A percentile compares a stretch with the other conserved stretches of the same genome.
phyloP scores from a whole-genome alignment of 73 alveolate genomes.

The Halteria grandinella region DNA sequence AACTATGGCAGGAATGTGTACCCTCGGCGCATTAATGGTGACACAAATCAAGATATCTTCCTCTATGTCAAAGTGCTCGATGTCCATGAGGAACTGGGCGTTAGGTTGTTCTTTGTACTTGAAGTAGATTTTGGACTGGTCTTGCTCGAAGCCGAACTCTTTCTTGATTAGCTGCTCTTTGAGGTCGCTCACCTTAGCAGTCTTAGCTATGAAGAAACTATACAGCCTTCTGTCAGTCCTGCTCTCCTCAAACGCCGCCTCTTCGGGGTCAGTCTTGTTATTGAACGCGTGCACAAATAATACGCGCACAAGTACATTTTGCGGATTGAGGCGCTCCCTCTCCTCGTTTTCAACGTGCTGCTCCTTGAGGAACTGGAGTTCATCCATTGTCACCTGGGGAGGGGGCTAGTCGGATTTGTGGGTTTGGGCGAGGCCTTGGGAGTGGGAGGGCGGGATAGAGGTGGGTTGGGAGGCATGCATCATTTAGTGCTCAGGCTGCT shows the following conservation, averaged over 20 bases:
- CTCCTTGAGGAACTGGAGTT: conserved; percentile 35
- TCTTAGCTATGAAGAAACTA: conserved; percentile 55
- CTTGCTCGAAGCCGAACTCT: conserved; percentile 76
- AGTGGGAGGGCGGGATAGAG: too few species aligned
- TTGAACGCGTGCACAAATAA: conserved; percentile 32
- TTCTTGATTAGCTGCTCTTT: conserved; percentile 51
- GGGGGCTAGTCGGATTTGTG: too few species aligned
- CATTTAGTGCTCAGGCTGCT: too few species aligned
- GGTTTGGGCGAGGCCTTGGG: too few species aligned
- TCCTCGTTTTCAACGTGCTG: conserved; percentile 59
- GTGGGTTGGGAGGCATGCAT: too few species aligned
- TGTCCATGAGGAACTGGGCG: too few species aligned
- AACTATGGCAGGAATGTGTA: conserved; percentile 24
- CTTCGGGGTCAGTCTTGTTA: conserved; percentile 1
- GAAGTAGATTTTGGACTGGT: too few species aligned
- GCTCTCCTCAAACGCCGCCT: conserved; percentile 25
- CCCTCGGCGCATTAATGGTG: conserved; percentile 17
- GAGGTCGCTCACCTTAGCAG: conserved; percentile 50
- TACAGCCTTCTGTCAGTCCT: conserved; percentile 47
- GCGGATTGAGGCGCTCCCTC: conserved; percentile 51
- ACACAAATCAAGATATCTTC: conserved; percentile 58
- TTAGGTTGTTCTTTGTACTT: too few species aligned
- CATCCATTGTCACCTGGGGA: conserved; percentile 24
- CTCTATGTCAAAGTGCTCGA: conserved; percentile 58
- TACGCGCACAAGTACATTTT: conserved; percentile 48